phyloP scores from a whole-genome alignment of 768 basidiomycete genomes.

The Boletellus sp. region DNA sequence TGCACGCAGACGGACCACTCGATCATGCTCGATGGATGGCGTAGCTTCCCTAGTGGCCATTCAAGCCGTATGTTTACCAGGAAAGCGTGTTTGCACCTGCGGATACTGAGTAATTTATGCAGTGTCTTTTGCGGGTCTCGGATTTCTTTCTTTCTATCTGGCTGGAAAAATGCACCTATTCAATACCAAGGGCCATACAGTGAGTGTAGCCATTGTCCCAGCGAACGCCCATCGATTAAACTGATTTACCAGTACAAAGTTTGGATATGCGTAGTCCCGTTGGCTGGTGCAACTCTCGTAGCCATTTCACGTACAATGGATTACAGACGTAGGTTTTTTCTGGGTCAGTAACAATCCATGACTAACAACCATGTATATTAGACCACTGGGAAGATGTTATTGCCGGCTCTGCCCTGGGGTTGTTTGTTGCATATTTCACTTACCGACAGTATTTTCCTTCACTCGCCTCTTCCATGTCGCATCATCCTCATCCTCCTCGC shows the following conservation, averaged over 20 bases:
- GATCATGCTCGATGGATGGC: slow-evolving; percentile 78
- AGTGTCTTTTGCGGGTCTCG: slow-evolving; percentile 94
- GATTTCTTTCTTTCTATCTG: slow-evolving; percentile 83
- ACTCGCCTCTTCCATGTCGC: slow-evolving; percentile 57
- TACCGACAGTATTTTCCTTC: slow-evolving; percentile 85
- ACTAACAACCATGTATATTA: slow-evolving; percentile 25
- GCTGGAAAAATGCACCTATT: slow-evolving; percentile 93
- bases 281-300: slow-evolving; percentile 72
- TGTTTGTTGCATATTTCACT: slow-evolving; percentile 63
- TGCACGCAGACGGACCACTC: slow-evolving; percentile 67
- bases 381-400: slow-evolving; percentile 94
- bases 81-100: not conserved
- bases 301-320: slow-evolving; percentile 91
- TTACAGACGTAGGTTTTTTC: slow-evolving; percentile 56
- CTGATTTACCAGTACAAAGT: slow-evolving; percentile 54
- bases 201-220: slow-evolving; percentile 29
- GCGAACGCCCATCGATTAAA: not conserved
- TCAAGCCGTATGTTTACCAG: slow-evolving; percentile 61
- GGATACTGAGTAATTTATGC: slow-evolving; percentile 7
- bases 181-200: slow-evolving; percentile 71
- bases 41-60: slow-evolving; percentile 91
- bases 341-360: slow-evolving; percentile 7
- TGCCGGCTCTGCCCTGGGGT: slow-evolving; percentile 73
- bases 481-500: slow-evolving; percentile 72
- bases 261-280: slow-evolving; percentile 78